Conservation (phyloP, 371 early-diverging fungal genomes). For the Lichtheimia ornata region DNA sequence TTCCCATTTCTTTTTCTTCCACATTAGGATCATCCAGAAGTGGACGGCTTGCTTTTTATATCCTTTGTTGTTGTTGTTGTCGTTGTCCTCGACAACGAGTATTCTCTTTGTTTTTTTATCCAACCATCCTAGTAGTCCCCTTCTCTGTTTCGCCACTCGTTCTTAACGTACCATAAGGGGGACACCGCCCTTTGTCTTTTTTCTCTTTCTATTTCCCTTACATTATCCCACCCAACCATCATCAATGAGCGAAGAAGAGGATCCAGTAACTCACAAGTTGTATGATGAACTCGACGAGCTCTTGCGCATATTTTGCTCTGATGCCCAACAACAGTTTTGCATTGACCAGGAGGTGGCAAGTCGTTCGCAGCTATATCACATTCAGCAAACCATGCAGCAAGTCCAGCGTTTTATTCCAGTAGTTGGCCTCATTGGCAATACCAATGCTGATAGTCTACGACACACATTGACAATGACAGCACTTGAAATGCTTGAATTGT, state of each 20-base stretch:
- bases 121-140: too few relatives aligned
- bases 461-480: constrained; percentile 12
- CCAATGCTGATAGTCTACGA: constrained; percentile 16
- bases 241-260: too few relatives aligned
- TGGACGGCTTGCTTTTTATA: too few relatives aligned
- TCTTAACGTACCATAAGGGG: not conserved
- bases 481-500: constrained; percentile 19
- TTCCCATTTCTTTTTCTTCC: too few relatives aligned
- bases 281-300: constrained; percentile 19
- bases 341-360: constrained; percentile 20
- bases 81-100: too few relatives aligned
- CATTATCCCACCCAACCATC: too few relatives aligned
- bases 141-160: not conserved
- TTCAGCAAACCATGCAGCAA: constrained; percentile 24
- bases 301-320: constrained; percentile 15
- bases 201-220: not conserved
- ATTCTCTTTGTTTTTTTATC: too few relatives aligned
- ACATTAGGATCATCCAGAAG: too few relatives aligned
- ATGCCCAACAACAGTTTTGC: constrained; percentile 25
- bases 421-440: constrained; percentile 11
- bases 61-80: too few relatives aligned
- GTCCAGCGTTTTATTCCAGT: constrained; percentile 15
- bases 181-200: too few relatives aligned
- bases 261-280: constrained; percentile 4
- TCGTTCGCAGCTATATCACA: constrained; percentile 20